A percentile compares a stretch with the other conserved stretches of the same genome.
Evolutionary conservation across 768 basidiomycete genomes (phyloP).

Genomic region (Auriscalpium microsporum): DNA sequence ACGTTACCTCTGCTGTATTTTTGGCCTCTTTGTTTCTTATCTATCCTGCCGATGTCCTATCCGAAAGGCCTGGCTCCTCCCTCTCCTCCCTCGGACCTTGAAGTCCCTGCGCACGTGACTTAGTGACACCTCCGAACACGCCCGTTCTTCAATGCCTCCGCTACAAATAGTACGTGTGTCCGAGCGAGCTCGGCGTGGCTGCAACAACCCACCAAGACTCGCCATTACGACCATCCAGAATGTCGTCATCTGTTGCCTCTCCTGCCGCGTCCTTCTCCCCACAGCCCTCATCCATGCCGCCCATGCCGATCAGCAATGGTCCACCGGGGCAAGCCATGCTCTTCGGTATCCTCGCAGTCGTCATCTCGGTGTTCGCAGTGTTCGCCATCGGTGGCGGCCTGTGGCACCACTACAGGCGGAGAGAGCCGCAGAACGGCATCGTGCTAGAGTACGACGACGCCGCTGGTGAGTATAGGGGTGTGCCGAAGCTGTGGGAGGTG

Average conservation of each 20-base stretch:
- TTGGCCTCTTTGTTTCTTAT: no score
- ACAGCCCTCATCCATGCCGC: neutral
- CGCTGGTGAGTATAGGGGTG: neutral
- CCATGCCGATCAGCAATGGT: neutral
- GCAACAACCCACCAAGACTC: neutral
- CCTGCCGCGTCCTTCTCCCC: neutral
- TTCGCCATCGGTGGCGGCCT: conserved; percentile 3
- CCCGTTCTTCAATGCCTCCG: no score
- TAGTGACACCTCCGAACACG: no score
- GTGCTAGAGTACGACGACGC: neutral
- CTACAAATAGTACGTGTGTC: neutral
- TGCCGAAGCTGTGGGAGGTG: conserved; percentile 9
- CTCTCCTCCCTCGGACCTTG: no score
- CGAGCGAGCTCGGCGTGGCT: neutral
- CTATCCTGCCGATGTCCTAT: no score
- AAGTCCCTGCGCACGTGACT: no score
- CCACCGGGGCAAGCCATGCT: neutral
- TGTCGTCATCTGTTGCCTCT: neutral
- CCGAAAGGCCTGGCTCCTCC: no score
- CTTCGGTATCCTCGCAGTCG: conserved; percentile 1
- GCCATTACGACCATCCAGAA: neutral
- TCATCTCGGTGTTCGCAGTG: neutral
- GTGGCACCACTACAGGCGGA: neutral
- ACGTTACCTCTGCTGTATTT: no score
- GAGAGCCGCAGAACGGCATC: neutral